Conservation (phyloP, 345 rosid species). For the Sisymbrium irio region DNA sequence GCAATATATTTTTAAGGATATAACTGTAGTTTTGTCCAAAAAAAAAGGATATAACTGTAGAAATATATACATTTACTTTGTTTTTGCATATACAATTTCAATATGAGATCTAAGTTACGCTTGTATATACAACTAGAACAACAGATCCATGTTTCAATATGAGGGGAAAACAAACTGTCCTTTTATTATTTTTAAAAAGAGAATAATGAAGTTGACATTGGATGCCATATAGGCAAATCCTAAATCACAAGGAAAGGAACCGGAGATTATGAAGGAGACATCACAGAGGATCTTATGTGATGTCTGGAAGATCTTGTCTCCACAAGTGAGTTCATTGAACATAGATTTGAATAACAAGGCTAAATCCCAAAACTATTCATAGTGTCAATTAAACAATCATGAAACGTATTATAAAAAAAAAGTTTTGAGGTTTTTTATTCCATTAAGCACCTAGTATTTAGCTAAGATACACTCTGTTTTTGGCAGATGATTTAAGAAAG, state of each 20-base stretch:
- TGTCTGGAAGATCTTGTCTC: constrained; percentile 15
- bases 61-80: no score
- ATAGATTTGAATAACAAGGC: background rate
- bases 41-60: no score
- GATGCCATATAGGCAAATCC: constrained; percentile 21
- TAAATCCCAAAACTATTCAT: background rate
- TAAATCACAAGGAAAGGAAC: constrained; percentile 11
- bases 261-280: constrained; percentile 6
- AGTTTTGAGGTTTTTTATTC: background rate
- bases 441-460: background rate
- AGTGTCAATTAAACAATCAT: background rate
- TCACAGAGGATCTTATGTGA: constrained; percentile 15
- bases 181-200: background rate
- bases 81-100: no score
- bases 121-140: background rate
- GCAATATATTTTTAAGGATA: background rate
- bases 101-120: no score
- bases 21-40: no score
- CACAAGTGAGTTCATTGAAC: background rate
- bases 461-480: background rate
- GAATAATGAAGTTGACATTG: constrained; percentile 19
- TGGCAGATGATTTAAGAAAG: background rate
- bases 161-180: background rate
- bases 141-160: background rate
- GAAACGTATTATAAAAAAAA: background rate